Percentiles rank a stretch among this genome's conserved stretches.
Evolutionary conservation across 495 filamentous ascomycete species (phyloP).

Genomic region (Aspergillus coremiiformis): DNA sequence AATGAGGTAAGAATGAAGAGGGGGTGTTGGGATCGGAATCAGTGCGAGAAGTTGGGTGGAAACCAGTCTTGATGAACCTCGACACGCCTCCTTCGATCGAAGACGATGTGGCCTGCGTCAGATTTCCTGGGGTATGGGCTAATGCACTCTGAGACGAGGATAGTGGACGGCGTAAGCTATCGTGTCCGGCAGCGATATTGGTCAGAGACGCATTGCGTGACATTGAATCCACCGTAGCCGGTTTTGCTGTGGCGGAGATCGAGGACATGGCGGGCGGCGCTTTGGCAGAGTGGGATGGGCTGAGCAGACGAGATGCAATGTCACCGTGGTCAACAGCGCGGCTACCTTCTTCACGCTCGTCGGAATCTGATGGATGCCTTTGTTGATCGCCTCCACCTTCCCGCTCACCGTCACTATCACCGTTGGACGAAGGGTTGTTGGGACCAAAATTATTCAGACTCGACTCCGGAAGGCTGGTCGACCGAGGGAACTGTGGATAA

Average conservation of each 20-base stretch:
- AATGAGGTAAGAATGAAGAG: slow-evolving; percentile 43
- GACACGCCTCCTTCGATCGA: slow-evolving; percentile 45
- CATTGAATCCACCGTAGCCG: slow-evolving; percentile 24
- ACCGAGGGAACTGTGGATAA: slow-evolving; percentile 38
- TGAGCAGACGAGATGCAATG: slow-evolving; percentile 36
- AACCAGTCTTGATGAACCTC: slow-evolving; percentile 34
- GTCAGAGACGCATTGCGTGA: slow-evolving; percentile 34
- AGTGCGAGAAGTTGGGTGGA: slow-evolving; percentile 29
- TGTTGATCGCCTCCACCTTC: slow-evolving; percentile 17
- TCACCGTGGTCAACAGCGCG: slow-evolving; percentile 26
- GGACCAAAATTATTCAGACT: slow-evolving; percentile 29
- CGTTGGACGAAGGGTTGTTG: slow-evolving; percentile 12
- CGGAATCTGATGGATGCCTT: slow-evolving; percentile 6
- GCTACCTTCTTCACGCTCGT: slow-evolving; percentile 12
- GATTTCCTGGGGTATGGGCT: slow-evolving; percentile 22
- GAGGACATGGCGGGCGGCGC: slow-evolving; percentile 45
- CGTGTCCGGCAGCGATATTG: slow-evolving; percentile 30
- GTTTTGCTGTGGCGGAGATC: slow-evolving; percentile 40
- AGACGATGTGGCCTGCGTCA: slow-evolving; percentile 34
- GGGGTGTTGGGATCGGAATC: slow-evolving; percentile 45
- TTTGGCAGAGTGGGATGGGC: slow-evolving; percentile 36
- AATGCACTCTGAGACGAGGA: slow-evolving; percentile 23
- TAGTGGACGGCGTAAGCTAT: slow-evolving; percentile 29
- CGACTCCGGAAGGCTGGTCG: slow-evolving; percentile 41
- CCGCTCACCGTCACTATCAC: slow-evolving; percentile 18